Conservation (phyloP, 176 grass and related monocot species). For the Eleusine coracana region DNA sequence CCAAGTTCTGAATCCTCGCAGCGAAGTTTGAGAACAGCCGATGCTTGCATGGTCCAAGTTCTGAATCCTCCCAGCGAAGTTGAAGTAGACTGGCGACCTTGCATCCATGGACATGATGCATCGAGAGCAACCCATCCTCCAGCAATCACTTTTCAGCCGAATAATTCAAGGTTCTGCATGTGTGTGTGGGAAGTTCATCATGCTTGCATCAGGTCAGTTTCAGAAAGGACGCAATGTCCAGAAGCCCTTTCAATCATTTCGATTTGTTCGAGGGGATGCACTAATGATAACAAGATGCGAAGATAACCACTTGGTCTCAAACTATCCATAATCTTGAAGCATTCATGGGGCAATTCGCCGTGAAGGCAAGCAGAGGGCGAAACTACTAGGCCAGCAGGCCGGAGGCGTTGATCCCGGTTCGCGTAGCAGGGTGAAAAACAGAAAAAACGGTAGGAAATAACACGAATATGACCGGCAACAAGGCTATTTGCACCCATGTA, state of each 20-base stretch:
- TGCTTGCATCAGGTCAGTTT: neutral
- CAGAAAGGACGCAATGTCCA: slow-evolving; percentile 4
- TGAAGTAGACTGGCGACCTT: slow-evolving; percentile 20
- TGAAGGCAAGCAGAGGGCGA: neutral
- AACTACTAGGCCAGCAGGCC: neutral
- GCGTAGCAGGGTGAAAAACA: neutral
- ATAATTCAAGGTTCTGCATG: neutral
- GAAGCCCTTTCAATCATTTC: neutral
- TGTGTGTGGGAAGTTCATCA: neutral
- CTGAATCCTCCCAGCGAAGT: slow-evolving; percentile 11
- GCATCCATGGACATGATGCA: neutral
- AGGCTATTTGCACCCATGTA: too few relatives aligned
- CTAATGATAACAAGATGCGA: too few relatives aligned
- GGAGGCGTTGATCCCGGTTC: neutral
- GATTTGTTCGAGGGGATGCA: too few relatives aligned
- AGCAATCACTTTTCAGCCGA: neutral
- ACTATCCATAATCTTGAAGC: too few relatives aligned
- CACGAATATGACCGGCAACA: too few relatives aligned
- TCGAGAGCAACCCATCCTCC: neutral
- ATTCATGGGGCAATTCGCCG: too few relatives aligned
- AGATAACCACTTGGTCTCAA: too few relatives aligned
- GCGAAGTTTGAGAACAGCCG: neutral
- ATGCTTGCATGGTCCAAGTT: slow-evolving; percentile 23
- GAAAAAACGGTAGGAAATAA: neutral
- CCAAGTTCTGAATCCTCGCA: slow-evolving; percentile 22